Conservation (phyloP, 305 asterid species). For the Petunia hybrid region DNA sequence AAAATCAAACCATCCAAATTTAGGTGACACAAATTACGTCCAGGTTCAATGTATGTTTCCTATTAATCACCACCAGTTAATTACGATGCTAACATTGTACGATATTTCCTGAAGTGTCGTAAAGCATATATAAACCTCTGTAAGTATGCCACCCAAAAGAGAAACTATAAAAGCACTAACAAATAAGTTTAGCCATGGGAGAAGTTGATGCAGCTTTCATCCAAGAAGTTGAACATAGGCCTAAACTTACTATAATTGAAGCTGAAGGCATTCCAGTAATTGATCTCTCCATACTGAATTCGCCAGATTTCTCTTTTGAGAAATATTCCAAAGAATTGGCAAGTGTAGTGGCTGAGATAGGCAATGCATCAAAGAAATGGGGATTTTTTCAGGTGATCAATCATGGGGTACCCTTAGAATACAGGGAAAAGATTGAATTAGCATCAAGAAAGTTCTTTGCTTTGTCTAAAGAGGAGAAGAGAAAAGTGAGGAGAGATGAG, state of each 20-base stretch:
- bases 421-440: conserved; percentile 48
- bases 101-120: too few species aligned
- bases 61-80: too few species aligned
- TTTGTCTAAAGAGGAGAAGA: conserved; percentile 64
- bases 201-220: conserved; percentile 62
- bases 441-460: conserved; percentile 58
- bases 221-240: conserved; percentile 71
- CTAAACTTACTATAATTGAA: conserved; percentile 47
- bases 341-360: conserved; percentile 49
- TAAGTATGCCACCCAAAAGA: too few species aligned
- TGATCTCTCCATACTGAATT: conserved; percentile 56
- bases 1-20: too few species aligned
- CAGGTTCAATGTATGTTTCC: too few species aligned
- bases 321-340: conserved; percentile 29
- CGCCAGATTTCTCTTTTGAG: conserved; percentile 22
- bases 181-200: conserved; percentile 53
- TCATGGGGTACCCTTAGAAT: conserved; percentile 62
- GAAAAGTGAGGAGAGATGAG: conserved; percentile 57
- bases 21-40: too few species aligned
- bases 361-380: conserved; percentile 69
- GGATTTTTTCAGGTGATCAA: conserved; percentile 85
- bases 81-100: too few species aligned
- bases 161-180: not conserved
- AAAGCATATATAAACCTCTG: too few species aligned
- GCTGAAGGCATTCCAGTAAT: conserved; percentile 63